Conservation (phyloP, 176 grass and related monocot species). For the Tillandsia fasciculata region DNA sequence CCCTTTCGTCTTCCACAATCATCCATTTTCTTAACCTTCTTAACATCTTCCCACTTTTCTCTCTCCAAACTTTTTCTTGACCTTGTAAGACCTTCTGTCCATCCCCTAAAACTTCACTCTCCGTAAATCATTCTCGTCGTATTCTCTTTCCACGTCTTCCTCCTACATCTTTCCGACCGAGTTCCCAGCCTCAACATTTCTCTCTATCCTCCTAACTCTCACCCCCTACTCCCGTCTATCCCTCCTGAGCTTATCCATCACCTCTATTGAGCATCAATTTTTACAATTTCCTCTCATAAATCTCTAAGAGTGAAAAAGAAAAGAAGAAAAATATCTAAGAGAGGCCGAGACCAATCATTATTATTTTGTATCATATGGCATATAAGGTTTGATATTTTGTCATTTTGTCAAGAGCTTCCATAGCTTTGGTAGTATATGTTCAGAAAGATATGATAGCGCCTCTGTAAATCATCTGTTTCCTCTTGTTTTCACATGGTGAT, state of each 20-base stretch:
- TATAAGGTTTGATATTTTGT: not conserved
- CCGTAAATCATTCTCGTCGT: not conserved
- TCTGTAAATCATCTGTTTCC: not conserved
- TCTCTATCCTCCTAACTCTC: not conserved
- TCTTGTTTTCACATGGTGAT: not conserved
- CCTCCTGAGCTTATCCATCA: conserved; percentile 43
- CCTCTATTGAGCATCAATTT: not conserved
- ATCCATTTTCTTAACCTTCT: conserved; percentile 57
- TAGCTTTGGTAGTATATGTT: not conserved
- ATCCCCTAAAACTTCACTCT: too few relatives aligned
- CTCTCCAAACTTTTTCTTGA: conserved; percentile 54
- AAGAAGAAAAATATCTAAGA: not conserved
- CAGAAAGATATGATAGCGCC: not conserved
- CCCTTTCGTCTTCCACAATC: not conserved
- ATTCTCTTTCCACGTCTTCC: not conserved
- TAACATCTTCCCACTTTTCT: not conserved
- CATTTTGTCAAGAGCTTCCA: not conserved
- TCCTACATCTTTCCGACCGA: not conserved
- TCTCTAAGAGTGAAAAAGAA: too few relatives aligned
- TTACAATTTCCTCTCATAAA: too few relatives aligned
- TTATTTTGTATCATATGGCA: not conserved
- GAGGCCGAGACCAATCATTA: not conserved
- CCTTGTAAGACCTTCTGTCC: conserved; percentile 45
- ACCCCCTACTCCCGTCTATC: conserved; percentile 24
- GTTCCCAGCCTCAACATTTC: not conserved